These are phyloP conservation scores for Colletotrichum sp. DNA, from an alignment of 2,329 filamentous ascomycete genomes.

Conservation along the genomic window DNA sequence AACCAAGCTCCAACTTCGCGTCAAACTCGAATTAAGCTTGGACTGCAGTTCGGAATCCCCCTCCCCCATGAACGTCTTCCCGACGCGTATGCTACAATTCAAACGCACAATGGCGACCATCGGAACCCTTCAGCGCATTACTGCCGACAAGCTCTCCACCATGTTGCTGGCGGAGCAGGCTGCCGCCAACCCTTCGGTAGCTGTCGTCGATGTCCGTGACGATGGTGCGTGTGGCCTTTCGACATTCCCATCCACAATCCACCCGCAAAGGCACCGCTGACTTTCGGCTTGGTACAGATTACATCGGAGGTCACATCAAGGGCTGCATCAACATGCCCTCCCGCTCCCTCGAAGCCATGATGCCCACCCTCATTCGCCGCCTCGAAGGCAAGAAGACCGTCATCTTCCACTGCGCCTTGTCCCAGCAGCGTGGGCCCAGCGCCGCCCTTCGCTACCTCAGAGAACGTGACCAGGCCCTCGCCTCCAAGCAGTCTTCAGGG, in stretches of 20 bases:
- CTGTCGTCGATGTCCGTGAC: constrained; percentile 89
- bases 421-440: constrained; percentile 86
- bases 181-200: constrained; percentile 54
- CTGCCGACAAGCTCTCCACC: constrained; percentile 70
- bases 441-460: constrained; percentile 83
- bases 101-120: constrained; percentile 56
- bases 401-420: constrained; percentile 93
- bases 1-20: not conserved
- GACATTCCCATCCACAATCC: not conserved
- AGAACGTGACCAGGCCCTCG: constrained; percentile 63
- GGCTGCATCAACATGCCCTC: constrained; percentile 79
- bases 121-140: constrained; percentile 69
- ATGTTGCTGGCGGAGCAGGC: constrained; percentile 61
- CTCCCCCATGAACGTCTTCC: not conserved
- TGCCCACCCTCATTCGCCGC: constrained; percentile 82
- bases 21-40: not conserved
- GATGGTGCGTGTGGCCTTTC: constrained; percentile 56
- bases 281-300: constrained; percentile 59
- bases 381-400: constrained; percentile 81
- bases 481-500: constrained; percentile 13
- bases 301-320: constrained; percentile 88
- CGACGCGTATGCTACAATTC: not conserved
- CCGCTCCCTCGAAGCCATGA: constrained; percentile 72
- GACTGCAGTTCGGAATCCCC: not conserved
- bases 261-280: not conserved